phyloP scores from a whole-genome alignment of 805 yeast species.

The Kuraishia hungarica region DNA sequence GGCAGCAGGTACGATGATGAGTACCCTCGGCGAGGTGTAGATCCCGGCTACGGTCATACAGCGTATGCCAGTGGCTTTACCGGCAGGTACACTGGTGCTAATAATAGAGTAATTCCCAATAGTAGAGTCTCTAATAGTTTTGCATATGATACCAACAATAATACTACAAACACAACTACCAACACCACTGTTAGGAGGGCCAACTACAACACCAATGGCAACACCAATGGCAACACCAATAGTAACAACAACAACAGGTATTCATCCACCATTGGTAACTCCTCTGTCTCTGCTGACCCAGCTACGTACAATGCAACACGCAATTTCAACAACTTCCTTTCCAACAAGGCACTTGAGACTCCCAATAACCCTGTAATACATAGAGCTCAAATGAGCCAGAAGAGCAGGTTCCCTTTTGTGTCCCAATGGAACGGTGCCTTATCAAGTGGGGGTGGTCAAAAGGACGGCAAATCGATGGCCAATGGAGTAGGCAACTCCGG shows the following conservation, averaged over 20 bases:
- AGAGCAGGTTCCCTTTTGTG: background rate
- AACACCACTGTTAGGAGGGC: background rate
- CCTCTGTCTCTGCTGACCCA: background rate
- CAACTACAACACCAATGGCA: background rate
- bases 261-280: too few species aligned
- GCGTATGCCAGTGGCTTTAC: background rate
- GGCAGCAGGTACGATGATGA: background rate
- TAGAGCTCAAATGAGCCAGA: background rate
- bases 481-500: background rate
- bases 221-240: too few species aligned
- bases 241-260: too few species aligned
- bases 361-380: background rate
- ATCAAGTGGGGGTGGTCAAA: background rate
- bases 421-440: background rate
- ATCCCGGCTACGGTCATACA: background rate
- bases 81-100: too few species aligned
- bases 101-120: background rate
- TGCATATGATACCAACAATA: background rate
- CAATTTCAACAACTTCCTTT: background rate
- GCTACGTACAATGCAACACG: background rate
- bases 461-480: background rate
- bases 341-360: background rate
- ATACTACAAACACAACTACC: background rate
- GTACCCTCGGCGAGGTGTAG: background rate
- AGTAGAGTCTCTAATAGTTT: background rate